Evolutionary conservation across 202 grass and related monocot genomes (phyloP), one percentile per base, ranked within the genome.

Genomic region (Cymbopogon flexuosus): DNA sequence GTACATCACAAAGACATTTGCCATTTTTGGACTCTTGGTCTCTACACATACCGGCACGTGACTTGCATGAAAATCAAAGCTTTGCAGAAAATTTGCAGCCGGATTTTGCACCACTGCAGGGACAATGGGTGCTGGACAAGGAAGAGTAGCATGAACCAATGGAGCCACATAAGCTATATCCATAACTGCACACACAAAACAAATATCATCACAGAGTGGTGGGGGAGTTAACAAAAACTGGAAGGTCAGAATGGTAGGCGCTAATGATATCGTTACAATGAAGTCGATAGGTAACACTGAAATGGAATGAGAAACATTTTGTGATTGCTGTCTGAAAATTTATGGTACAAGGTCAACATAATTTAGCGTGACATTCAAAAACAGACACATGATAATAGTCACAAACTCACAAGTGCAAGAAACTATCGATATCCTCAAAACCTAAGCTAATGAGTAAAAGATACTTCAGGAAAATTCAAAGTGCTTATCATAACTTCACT

Each of bases 41-140:
- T 77, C 68, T 61, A 57, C 29, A 64, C 59, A 87, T 89, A 94
- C 87, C 10, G 81, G 77, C 75, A 79, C 9, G 37, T 87, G 90
- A 27, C 70, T 5, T 3, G 76, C 68, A 36, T 73, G 88, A 57
- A 92, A 74, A 89, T 90, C 85, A 72, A 92, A 85, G 75, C 72
- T 87, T 72, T 88, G 87, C 14, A 88, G 70, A 56, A 87, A 84
- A 77, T 74, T 95, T 68, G 86, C 60, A 81, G 83, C 63, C 29
- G 84, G 79, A 89, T 94, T 85, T 72, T 89, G 63, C 80, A 93
- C 42, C 33, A 67, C 59, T 8, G 65, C 11, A 69, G 83, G 66
- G 46, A 72, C 65, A 76, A 33, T 65, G 1, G 92, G 41, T 39
- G 88, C 81, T 77, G 81, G 43, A 62, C 71, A 41, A 79, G 85